These are phyloP conservation scores for Cordyceps militaris DNA, from an alignment of 2,329 filamentous ascomycete genomes.

Conservation along the genomic window DNA sequence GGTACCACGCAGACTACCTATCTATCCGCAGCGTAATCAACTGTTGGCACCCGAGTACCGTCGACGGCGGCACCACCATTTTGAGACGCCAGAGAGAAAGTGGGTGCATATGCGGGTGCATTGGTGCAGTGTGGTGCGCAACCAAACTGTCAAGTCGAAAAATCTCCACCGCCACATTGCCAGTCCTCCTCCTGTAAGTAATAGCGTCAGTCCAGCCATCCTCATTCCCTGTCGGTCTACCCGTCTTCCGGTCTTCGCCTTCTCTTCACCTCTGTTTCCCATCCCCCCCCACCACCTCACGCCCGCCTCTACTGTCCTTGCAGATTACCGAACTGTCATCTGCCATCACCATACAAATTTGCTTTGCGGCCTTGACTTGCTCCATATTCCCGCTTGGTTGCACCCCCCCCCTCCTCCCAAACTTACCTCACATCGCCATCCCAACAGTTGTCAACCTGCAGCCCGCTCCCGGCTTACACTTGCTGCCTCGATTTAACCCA, in stretches of 20 bases:
- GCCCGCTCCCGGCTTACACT: background rate
- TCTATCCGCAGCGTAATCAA: background rate
- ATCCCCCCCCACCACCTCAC: slow-evolving; percentile 10
- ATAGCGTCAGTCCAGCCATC: slow-evolving; percentile 4
- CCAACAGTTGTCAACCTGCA: background rate
- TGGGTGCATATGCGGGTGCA: slow-evolving; percentile 13
- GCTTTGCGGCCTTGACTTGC: background rate
- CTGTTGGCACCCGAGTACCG: background rate
- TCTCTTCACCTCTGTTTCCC: background rate
- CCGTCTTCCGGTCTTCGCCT: background rate
- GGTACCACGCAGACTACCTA: background rate
- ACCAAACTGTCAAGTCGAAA: slow-evolving; percentile 9
- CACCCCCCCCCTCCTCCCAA: background rate
- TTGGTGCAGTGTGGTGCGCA: slow-evolving; percentile 6
- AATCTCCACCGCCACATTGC: slow-evolving; percentile 12
- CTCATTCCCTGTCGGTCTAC: background rate
- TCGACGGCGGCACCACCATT: background rate
- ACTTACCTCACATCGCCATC: slow-evolving; percentile 1
- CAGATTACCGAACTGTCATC: slow-evolving; percentile 11
- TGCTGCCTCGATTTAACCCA: background rate
- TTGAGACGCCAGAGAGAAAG: background rate
- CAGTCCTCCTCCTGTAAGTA: slow-evolving; percentile 7
- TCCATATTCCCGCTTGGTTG: slow-evolving; percentile 1
- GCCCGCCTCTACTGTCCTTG: slow-evolving; percentile 6
- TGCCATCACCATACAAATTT: background rate